Conservation (phyloP, 1,284 basidiomycete genomes). For the Malassezia slooffiae region DNA sequence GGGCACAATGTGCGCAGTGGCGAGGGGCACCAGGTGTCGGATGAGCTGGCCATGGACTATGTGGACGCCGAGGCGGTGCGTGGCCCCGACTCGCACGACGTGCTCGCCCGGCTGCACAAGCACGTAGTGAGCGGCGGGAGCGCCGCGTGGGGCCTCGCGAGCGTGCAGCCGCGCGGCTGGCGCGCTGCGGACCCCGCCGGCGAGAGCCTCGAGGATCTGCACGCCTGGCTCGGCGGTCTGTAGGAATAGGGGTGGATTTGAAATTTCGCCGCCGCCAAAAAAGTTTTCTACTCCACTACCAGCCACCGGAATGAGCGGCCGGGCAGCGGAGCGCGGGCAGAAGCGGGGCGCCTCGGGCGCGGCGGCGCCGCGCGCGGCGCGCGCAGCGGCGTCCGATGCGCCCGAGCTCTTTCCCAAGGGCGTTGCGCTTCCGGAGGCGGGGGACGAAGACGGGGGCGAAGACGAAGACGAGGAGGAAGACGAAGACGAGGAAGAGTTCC, state of each 20-base stretch:
- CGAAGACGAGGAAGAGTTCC: conserved; percentile 48
- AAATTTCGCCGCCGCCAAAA: too few species aligned
- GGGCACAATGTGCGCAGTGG: conserved; percentile 13
- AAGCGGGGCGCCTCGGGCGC: conserved; percentile 14
- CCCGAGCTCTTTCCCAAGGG: not conserved
- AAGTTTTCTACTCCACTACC: too few species aligned
- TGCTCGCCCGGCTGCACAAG: conserved; percentile 25
- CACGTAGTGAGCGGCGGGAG: conserved; percentile 28
- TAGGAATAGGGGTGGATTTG: too few species aligned
- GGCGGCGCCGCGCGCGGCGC: not conserved
- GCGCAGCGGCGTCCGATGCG: not conserved
- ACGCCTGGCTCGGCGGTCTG: conserved; percentile 20
- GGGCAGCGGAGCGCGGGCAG: conserved; percentile 1
- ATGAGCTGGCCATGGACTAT: conserved; percentile 33
- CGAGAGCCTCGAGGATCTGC: conserved; percentile 12
- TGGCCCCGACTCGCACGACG: not conserved
- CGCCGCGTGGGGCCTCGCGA: conserved; percentile 25
- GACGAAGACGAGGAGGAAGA: conserved; percentile 27
- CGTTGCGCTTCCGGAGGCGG: conserved; percentile 9
- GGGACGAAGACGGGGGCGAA: conserved; percentile 13
- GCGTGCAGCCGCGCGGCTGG: conserved; percentile 19
- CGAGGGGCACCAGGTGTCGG: conserved; percentile 27
- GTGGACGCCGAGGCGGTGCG: conserved; percentile 20
- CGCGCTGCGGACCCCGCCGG: not conserved
- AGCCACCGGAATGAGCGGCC: not conserved